These are phyloP conservation scores for Phytophthora tentaculata DNA, from an alignment of 352 stramenopile genomes.

Conservation along the genomic window DNA sequence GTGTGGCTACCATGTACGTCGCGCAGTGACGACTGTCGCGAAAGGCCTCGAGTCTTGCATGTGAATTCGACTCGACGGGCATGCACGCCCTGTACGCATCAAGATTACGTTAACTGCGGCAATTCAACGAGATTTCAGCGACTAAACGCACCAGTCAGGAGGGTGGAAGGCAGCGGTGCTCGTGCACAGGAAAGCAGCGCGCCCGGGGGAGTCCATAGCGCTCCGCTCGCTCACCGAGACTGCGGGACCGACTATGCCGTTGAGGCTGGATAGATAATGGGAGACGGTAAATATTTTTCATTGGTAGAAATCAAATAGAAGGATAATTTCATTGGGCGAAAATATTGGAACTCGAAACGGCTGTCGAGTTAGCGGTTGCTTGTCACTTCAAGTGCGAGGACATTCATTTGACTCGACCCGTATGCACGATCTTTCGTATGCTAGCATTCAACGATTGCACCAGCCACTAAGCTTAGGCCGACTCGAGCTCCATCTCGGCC, in stretches of 20 bases:
- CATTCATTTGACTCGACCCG: slow-evolving; percentile 1
- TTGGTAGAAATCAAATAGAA: slow-evolving; percentile 1
- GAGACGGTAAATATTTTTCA: not conserved
- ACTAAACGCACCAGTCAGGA: slow-evolving; percentile 62
- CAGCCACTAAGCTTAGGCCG: slow-evolving; percentile 36
- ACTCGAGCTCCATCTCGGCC: slow-evolving; percentile 70
- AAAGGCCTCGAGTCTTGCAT: slow-evolving; percentile 79
- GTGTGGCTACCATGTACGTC: slow-evolving; percentile 87
- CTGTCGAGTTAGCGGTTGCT: slow-evolving; percentile 13
- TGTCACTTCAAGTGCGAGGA: slow-evolving; percentile 7
- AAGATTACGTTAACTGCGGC: not conserved
- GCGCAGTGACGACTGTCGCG: slow-evolving; percentile 79
- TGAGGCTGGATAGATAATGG: slow-evolving; percentile 5
- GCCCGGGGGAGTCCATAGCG: slow-evolving; percentile 54
- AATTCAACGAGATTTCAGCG: not conserved
- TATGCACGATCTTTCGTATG: not conserved
- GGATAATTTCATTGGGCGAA: slow-evolving; percentile 6
- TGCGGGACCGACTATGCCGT: slow-evolving; percentile 28
- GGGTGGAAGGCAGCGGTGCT: slow-evolving; percentile 82
- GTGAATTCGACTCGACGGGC: slow-evolving; percentile 66
- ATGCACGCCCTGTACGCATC: slow-evolving; percentile 57
- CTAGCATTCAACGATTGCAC: not conserved
- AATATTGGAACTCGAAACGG: not conserved
- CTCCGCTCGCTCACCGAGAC: slow-evolving; percentile 21
- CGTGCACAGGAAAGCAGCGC: slow-evolving; percentile 79